Conservation (phyloP, 2,329 filamentous ascomycete genomes). For the Xylariaceae sp. region DNA sequence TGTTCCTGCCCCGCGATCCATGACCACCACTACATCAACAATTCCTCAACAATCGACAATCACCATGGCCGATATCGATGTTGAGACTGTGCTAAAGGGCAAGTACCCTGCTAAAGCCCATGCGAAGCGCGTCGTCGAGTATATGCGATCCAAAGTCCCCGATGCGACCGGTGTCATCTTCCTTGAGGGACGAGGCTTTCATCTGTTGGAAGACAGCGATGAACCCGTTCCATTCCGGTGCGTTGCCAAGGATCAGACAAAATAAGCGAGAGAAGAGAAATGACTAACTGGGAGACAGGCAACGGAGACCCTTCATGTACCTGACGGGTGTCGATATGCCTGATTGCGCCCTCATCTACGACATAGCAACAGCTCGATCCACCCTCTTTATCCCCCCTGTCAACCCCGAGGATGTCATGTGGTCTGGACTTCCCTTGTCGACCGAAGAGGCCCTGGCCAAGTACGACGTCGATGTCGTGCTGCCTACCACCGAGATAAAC, state of each 20-base stretch:
- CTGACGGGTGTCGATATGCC: conserved; percentile 75
- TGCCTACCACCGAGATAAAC: conserved; percentile 68
- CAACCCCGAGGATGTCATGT: conserved; percentile 84
- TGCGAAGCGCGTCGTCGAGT: conserved; percentile 74
- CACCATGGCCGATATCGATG: conserved; percentile 35
- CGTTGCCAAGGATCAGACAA: conserved; percentile 1
- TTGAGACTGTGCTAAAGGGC: conserved; percentile 50
- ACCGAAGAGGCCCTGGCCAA: conserved; percentile 65
- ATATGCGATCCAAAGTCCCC: conserved; percentile 62
- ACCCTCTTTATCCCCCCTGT: conserved; percentile 89
- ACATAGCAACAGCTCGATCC: conserved; percentile 64
- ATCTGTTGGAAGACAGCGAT: conserved; percentile 85
- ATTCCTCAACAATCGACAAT: conserved; percentile 7
- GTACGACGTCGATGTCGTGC: conserved; percentile 79
- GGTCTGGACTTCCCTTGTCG: conserved; percentile 81
- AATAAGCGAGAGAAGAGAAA: neutral
- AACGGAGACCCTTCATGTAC: conserved; percentile 93
- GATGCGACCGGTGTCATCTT: conserved; percentile 71
- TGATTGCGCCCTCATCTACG: conserved; percentile 76
- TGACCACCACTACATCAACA: conserved; percentile 14
- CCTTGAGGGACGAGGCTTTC: conserved; percentile 76
- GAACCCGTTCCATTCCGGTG: conserved; percentile 75
- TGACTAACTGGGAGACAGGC: conserved; percentile 43
- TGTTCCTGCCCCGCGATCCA: conserved; percentile 14
- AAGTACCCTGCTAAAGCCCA: conserved; percentile 84